A percentile compares a stretch with the other conserved stretches of the same genome.
Evolutionary conservation across 164 flowering plant genomes (phyloP).

Genomic region (Macadamia tetraphylla): DNA sequence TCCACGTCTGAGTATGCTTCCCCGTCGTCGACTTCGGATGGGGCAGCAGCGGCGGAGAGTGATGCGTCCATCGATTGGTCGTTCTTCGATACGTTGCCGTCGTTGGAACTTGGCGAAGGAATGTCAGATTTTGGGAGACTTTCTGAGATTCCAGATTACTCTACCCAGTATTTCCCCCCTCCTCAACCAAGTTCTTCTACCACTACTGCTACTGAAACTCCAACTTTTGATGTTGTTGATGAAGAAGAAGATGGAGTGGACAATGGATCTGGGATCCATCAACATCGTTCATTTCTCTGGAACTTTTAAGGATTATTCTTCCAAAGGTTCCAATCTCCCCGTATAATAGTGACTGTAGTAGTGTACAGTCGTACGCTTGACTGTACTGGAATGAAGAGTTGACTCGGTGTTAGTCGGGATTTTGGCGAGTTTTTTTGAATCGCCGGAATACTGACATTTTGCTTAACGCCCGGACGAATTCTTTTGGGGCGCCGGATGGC

Average conservation of each 20-base stretch:
- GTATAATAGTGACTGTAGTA: too few relatives aligned
- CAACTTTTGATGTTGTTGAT: too few relatives aligned
- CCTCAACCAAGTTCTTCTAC: not conserved
- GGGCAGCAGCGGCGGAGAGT: slow-evolving; percentile 12
- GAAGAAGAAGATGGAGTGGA: slow-evolving; percentile 23
- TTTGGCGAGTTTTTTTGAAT: slow-evolving; percentile 22
- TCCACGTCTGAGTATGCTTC: slow-evolving; percentile 11
- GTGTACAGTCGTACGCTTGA: too few relatives aligned
- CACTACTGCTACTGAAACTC: too few relatives aligned
- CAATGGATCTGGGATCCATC: slow-evolving; percentile 10
- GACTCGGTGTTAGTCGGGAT: not conserved
- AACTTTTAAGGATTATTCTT: slow-evolving; percentile 27
- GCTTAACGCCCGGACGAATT: not conserved
- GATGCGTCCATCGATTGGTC: slow-evolving; percentile 21
- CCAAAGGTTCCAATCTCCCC: not conserved
- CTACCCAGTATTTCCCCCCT: slow-evolving; percentile 14
- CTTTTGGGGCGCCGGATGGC: not conserved
- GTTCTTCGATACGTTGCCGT: slow-evolving; percentile 22
- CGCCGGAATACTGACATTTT: slow-evolving; percentile 11
- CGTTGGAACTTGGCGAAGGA: slow-evolving; percentile 12
- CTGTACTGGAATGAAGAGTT: too few relatives aligned
- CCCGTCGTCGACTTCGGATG: slow-evolving; percentile 25
- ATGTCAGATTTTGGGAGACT: slow-evolving; percentile 32
- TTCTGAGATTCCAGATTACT: slow-evolving; percentile 38
- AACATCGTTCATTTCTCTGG: slow-evolving; percentile 45